A percentile compares a stretch with the other conserved stretches of the same genome.
phyloP scores from a whole-genome alignment of 2,329 filamentous ascomycete species.

The Aspergillus phoenicis region DNA sequence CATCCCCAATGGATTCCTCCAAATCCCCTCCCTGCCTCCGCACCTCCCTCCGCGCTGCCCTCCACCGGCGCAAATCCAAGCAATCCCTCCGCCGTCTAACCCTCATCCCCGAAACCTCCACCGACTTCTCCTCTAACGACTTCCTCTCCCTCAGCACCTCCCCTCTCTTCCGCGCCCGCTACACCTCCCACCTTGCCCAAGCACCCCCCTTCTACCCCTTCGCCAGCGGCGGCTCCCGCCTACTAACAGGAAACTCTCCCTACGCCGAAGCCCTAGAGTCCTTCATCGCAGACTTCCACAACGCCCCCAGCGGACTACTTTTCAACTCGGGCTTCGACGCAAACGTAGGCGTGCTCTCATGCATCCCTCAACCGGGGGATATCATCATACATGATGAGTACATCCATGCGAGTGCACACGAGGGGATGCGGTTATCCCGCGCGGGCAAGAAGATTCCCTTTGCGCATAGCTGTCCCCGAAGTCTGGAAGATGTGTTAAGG shows the following conservation, averaged over 20 bases:
- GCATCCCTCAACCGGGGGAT: conserved; percentile 63
- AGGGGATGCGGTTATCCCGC: conserved; percentile 70
- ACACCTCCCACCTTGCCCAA: conserved; percentile 50
- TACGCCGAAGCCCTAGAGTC: conserved; percentile 63
- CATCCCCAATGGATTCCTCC: not conserved
- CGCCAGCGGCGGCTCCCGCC: conserved; percentile 61
- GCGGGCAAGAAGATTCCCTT: conserved; percentile 52
- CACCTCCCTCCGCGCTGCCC: conserved; percentile 28
- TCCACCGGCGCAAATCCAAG: conserved; percentile 43
- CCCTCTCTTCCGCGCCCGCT: conserved; percentile 50
- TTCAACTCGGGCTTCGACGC: conserved; percentile 69
- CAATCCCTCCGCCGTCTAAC: conserved; percentile 53
- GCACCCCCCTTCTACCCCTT: conserved; percentile 46
- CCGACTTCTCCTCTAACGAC: conserved; percentile 68
- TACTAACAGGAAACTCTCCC: conserved; percentile 66
- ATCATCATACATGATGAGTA: conserved; percentile 72
- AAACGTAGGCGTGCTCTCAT: conserved; percentile 65
- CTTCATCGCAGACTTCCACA: conserved; percentile 63
- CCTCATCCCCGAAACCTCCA: conserved; percentile 43
- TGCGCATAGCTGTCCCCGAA: conserved; percentile 49
- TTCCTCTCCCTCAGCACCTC: conserved; percentile 62
- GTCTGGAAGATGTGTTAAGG: conserved; percentile 43
- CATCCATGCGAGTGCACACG: conserved; percentile 76
- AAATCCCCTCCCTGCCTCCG: not conserved
- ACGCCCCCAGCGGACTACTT: conserved; percentile 59